Percentiles rank a stretch among this genome's conserved stretches.
Evolutionary conservation across 495 filamentous ascomycete species (phyloP).

Genomic region (Neurospora sp.): DNA sequence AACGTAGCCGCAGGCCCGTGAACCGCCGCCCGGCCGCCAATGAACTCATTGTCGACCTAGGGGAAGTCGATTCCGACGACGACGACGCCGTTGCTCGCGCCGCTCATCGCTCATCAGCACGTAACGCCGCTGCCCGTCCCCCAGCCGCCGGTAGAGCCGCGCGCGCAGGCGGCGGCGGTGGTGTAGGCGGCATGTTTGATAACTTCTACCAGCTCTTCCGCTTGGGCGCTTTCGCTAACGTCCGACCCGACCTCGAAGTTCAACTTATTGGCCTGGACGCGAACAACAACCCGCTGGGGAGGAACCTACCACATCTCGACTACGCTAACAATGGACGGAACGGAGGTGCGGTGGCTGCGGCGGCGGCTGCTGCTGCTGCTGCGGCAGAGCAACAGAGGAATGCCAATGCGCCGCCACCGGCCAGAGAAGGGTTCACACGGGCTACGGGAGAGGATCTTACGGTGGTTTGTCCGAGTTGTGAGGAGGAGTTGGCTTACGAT

Average conservation of each 20-base stretch:
- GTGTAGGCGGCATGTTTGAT: background rate
- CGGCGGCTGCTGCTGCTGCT: background rate
- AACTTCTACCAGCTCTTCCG: background rate
- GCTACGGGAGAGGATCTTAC: constrained; percentile 29
- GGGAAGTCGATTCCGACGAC: background rate
- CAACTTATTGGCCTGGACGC: constrained; percentile 8
- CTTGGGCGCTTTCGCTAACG: background rate
- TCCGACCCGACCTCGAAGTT: constrained; percentile 10
- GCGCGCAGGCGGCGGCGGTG: background rate
- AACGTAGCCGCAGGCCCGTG: background rate
- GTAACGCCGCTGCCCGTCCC: background rate
- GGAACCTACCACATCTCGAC: constrained; percentile 21
- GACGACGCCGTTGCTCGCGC: background rate
- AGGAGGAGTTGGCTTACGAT: constrained; percentile 37
- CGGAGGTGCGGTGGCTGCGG: background rate
- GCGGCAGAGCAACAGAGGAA: constrained; percentile 12
- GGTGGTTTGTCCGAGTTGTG: constrained; percentile 36
- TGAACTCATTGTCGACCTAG: background rate
- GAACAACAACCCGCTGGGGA: constrained; percentile 15
- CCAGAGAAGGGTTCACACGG: constrained; percentile 32
- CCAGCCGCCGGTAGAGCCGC: background rate
- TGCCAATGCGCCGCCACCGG: constrained; percentile 20
- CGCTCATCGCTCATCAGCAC: background rate
- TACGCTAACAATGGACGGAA: constrained; percentile 18
- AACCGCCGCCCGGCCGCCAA: background rate